These are phyloP conservation scores for Lolium rigidum DNA, from an alignment of 176 grass and related monocot genomes.

Conservation along the genomic window DNA sequence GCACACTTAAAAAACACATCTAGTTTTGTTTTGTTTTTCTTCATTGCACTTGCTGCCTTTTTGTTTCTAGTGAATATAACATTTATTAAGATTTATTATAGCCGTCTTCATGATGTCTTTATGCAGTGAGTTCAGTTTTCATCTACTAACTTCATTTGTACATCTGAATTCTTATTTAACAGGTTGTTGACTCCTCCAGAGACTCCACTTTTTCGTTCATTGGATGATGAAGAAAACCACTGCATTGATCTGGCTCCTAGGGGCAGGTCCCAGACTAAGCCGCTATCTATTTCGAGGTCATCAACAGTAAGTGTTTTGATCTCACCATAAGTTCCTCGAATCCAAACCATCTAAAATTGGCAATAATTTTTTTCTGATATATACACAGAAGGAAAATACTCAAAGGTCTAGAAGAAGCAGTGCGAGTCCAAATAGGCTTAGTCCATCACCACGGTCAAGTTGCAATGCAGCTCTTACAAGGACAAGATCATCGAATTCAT, in stretches of 20 bases:
- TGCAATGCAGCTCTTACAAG: conserved; percentile 39
- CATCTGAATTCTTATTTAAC: conserved; percentile 39
- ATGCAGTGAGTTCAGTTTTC: neutral
- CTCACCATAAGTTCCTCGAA: conserved; percentile 25
- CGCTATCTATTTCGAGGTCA: conserved; percentile 65
- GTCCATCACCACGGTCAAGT: conserved; percentile 63
- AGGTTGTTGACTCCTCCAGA: conserved; percentile 96
- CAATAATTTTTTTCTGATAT: conserved; percentile 15
- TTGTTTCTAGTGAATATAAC: conserved; percentile 14
- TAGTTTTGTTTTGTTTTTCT: conserved; percentile 26
- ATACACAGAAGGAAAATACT: conserved; percentile 62
- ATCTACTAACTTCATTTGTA: neutral
- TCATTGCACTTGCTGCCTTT: conserved; percentile 23
- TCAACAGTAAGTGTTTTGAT: conserved; percentile 58
- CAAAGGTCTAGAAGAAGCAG: conserved; percentile 85
- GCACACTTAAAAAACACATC: conserved; percentile 34
- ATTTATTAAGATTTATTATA: neutral
- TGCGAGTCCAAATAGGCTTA: conserved; percentile 79
- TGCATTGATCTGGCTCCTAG: conserved; percentile 45
- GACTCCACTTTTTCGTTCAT: conserved; percentile 87
- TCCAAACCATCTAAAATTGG: conserved; percentile 28
- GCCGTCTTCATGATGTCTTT: neutral
- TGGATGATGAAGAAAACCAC: conserved; percentile 74
- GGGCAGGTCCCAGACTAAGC: conserved; percentile 74
- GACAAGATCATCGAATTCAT: conserved; percentile 71